A percentile compares a stretch with the other conserved stretches of the same genome.
These are phyloP conservation scores for Agrostemma githago DNA, from an alignment of 148 eudicot genomes.

Conservation along the genomic window DNA sequence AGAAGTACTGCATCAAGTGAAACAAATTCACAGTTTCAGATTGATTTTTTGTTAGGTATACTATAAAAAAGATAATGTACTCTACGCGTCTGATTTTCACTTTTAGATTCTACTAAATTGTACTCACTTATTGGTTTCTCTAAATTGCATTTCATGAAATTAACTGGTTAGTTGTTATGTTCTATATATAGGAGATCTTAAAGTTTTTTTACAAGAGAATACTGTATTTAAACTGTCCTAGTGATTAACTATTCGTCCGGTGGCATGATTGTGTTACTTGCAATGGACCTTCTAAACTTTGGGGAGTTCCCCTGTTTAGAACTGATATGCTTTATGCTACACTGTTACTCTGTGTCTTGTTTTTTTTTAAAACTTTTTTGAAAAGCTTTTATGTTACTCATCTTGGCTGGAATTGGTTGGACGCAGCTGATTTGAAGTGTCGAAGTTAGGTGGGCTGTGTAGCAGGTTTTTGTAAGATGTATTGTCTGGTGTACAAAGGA, in stretches of 20 bases:
- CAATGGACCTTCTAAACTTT: neutral
- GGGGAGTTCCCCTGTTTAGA: neutral
- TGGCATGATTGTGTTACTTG: neutral
- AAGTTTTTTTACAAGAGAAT: neutral
- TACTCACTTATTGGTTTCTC: no score
- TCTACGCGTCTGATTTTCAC: neutral
- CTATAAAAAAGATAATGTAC: neutral
- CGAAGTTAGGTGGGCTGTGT: neutral
- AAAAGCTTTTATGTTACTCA: neutral
- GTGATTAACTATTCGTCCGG: neutral
- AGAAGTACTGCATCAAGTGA: constrained; percentile 56
- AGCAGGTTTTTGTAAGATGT: neutral
- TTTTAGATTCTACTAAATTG: neutral
- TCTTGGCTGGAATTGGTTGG: neutral
- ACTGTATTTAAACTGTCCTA: neutral
- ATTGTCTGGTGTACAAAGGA: neutral
- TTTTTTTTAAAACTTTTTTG: no score
- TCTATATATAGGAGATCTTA: neutral
- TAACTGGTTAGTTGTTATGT: neutral
- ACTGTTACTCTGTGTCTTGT: neutral
- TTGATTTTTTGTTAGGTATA: neutral
- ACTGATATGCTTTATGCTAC: neutral
- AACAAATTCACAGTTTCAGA: neutral
- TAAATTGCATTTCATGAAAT: no score
- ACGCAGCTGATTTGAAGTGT: neutral